Conservation (phyloP, 495 filamentous ascomycete species). For the Trichoderma reesei region DNA sequence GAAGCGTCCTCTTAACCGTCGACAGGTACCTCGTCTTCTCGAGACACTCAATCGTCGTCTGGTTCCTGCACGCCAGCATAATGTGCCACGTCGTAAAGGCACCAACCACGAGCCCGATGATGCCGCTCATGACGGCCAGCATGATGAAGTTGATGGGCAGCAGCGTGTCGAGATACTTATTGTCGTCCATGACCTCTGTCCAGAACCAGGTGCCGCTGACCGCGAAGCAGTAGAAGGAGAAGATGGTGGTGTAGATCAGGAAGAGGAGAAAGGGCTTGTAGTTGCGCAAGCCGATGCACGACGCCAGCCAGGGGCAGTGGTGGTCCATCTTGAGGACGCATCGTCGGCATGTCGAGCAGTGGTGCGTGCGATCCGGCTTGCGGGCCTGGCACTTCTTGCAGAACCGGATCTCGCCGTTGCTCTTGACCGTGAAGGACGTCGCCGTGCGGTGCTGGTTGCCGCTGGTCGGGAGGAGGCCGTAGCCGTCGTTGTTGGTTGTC, state of each 20-base stretch:
- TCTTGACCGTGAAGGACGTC: constrained; percentile 81
- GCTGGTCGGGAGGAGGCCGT: constrained; percentile 41
- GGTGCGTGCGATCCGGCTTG: constrained; percentile 93
- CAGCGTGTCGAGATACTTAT: constrained; percentile 49
- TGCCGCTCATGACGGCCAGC: constrained; percentile 73
- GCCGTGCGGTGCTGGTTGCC: constrained; percentile 33
- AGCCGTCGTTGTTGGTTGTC: constrained; percentile 41
- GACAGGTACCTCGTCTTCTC: constrained; percentile 90
- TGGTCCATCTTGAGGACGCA: constrained; percentile 99
- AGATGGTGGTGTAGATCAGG: constrained; percentile 79
- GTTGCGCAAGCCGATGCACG: constrained; percentile 85
- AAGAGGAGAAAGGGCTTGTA: constrained; percentile 95
- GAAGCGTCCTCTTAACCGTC: constrained; percentile 60
- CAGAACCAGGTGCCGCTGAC: constrained; percentile 70
- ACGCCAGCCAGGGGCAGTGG: constrained; percentile 96
- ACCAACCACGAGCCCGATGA: constrained; percentile 78
- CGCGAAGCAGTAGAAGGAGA: constrained; percentile 72
- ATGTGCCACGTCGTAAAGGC: constrained; percentile 95
- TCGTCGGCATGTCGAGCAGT: constrained; percentile 84
- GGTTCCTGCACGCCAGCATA: constrained; percentile 60
- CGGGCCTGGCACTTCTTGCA: constrained; percentile 94
- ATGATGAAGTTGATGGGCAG: constrained; percentile 88
- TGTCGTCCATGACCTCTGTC: constrained; percentile 62
- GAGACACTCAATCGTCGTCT: constrained; percentile 90
- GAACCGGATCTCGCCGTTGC: constrained; percentile 72